Conservation (phyloP, 371 early-diverging fungal species). For the Mortierella sp. region DNA sequence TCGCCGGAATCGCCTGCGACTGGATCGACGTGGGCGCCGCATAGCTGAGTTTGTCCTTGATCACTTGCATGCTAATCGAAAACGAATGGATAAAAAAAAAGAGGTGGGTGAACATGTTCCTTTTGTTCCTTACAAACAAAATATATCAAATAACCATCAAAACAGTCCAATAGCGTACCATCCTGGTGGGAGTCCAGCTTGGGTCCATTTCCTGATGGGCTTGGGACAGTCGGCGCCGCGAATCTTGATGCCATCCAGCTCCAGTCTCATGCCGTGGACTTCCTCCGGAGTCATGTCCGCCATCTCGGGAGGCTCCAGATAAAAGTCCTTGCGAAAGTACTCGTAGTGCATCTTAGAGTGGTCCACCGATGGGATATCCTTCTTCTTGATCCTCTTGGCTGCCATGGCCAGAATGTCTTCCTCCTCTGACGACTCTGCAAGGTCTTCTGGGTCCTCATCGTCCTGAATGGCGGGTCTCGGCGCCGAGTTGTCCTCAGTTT, state of each 20-base stretch:
- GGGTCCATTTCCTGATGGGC: conserved; percentile 96
- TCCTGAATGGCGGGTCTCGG: conserved; percentile 46
- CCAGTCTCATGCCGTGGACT: conserved; percentile 85
- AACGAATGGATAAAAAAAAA: conserved; percentile 7
- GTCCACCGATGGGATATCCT: conserved; percentile 93
- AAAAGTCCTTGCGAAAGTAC: conserved; percentile 95
- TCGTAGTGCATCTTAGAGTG: conserved; percentile 91
- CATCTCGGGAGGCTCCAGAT: conserved; percentile 95
- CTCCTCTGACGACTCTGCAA: conserved; percentile 60
- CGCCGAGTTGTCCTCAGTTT: background rate
- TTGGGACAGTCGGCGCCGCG: conserved; percentile 91
- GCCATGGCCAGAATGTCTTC: conserved; percentile 90
- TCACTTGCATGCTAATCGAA: conserved; percentile 72
- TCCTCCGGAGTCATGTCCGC: conserved; percentile 86
- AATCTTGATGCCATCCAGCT: conserved; percentile 96
- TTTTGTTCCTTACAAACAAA: background rate
- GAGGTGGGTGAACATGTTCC: background rate
- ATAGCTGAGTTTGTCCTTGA: conserved; percentile 84
- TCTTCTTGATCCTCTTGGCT: conserved; percentile 88
- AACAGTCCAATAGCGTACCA: conserved; percentile 45
- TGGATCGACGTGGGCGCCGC: conserved; percentile 95
- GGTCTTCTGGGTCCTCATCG: conserved; percentile 68
- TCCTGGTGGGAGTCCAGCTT: conserved; percentile 89
- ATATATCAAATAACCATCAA: background rate
- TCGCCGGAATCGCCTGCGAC: conserved; percentile 97